Percentiles rank a stretch among this genome's conserved stretches.
phyloP scores from a whole-genome alignment of 2,329 filamentous ascomycete genomes.

The Xylariales sp. region DNA sequence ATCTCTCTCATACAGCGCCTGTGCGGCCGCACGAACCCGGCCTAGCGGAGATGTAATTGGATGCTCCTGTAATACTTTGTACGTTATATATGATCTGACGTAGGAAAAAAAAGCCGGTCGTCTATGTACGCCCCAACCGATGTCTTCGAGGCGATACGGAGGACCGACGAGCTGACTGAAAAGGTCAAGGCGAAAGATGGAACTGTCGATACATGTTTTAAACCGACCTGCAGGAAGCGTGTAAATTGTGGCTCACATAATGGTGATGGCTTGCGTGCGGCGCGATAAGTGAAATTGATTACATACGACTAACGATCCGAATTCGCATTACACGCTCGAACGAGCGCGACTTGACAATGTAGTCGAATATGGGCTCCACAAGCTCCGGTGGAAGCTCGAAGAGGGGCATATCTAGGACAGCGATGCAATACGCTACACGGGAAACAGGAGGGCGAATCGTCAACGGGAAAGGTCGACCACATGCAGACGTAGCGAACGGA shows the following conservation, averaged over 20 bases:
- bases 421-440: too few species aligned
- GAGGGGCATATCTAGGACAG: slow-evolving; percentile 21
- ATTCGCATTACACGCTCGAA: slow-evolving; percentile 32
- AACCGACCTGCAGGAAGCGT: slow-evolving; percentile 9
- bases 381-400: slow-evolving; percentile 30
- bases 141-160: too few species aligned
- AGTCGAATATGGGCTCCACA: slow-evolving; percentile 27
- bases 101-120: neutral
- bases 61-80: neutral
- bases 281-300: neutral
- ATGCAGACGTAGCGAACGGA: too few species aligned
- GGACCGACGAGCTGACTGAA: neutral
- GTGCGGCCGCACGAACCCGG: slow-evolving; percentile 3
- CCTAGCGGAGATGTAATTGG: slow-evolving; percentile 14
- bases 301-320: slow-evolving; percentile 31
- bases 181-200: slow-evolving; percentile 12
- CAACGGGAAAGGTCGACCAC: too few species aligned
- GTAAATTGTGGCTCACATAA: neutral
- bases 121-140: too few species aligned
- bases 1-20: slow-evolving; percentile 11
- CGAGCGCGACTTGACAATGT: slow-evolving; percentile 19
- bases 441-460: too few species aligned
- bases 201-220: slow-evolving; percentile 14
- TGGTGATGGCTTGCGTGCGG: neutral
- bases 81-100: slow-evolving; percentile 1